These are phyloP conservation scores for Solanum peruvianum DNA, from an alignment of 257 asterid genomes.

Conservation along the genomic window DNA sequence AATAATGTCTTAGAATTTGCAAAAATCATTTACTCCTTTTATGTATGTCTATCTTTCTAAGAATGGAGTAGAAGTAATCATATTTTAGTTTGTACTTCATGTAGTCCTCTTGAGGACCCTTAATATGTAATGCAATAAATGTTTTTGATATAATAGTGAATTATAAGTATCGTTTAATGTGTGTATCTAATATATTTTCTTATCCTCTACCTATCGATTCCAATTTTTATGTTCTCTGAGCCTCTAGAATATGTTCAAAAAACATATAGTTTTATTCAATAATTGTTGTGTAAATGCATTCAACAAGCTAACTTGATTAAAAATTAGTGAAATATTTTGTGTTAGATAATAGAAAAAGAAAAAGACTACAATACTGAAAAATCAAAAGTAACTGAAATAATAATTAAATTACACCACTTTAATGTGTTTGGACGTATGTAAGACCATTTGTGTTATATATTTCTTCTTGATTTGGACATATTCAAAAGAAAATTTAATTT, in stretches of 20 bases:
- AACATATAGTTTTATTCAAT: background rate
- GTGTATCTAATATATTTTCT: background rate
- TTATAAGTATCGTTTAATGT: background rate
- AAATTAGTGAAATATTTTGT: background rate
- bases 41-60: background rate
- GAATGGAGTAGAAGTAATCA: background rate
- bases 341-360: background rate
- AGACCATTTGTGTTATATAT: background rate
- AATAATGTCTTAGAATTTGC: background rate
- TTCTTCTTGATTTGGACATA: background rate
- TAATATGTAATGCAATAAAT: background rate
- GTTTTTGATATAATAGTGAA: background rate
- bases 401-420: background rate
- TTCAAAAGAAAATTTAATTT: background rate
- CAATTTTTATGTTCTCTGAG: background rate
- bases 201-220: background rate
- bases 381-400: background rate
- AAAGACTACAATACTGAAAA: background rate
- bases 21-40: background rate
- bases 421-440: background rate
- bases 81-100: background rate
- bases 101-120: background rate
- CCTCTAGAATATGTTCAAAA: background rate
- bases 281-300: background rate
- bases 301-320: background rate